Evolutionary conservation across 2,329 filamentous ascomycete species (phyloP).

Genomic region (Stagonosporopsis tanaceti): DNA sequence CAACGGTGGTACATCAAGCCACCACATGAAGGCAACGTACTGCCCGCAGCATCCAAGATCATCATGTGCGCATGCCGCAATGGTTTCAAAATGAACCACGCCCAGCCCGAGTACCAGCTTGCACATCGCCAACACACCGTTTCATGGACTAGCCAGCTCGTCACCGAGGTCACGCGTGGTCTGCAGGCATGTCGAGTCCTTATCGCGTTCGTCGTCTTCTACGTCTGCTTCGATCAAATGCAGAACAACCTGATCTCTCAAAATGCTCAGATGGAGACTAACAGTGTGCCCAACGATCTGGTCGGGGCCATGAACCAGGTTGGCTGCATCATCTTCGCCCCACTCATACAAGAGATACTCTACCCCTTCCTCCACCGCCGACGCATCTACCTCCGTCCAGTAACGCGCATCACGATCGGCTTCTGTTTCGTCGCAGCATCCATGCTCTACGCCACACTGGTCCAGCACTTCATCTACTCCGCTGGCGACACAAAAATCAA

Average conservation of each 20-base stretch:
- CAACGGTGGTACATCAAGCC: slow-evolving; percentile 29
- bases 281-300: slow-evolving; percentile 48
- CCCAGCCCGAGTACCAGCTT: slow-evolving; percentile 37
- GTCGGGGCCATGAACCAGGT: slow-evolving; percentile 43
- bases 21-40: slow-evolving; percentile 33
- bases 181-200: slow-evolving; percentile 45
- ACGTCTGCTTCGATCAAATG: slow-evolving; percentile 51
- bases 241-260: slow-evolving; percentile 51
- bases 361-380: slow-evolving; percentile 41
- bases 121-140: slow-evolving; percentile 31
- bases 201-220: slow-evolving; percentile 46
- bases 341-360: slow-evolving; percentile 39
- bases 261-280: slow-evolving; percentile 46
- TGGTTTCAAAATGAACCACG: slow-evolving; percentile 37
- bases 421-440: slow-evolving; percentile 40
- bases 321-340: slow-evolving; percentile 44
- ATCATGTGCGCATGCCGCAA: slow-evolving; percentile 38
- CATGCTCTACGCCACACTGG: slow-evolving; percentile 42
- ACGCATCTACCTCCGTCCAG: slow-evolving; percentile 38
- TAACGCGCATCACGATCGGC: slow-evolving; percentile 42
- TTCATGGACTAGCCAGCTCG: slow-evolving; percentile 36
- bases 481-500: slow-evolving; percentile 30
- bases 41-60: slow-evolving; percentile 37
- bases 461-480: slow-evolving; percentile 46
- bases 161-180: slow-evolving; percentile 40